These are phyloP conservation scores for Ilex paraguariensis DNA, from an alignment of 305 asterid genomes.

Conservation along the genomic window DNA sequence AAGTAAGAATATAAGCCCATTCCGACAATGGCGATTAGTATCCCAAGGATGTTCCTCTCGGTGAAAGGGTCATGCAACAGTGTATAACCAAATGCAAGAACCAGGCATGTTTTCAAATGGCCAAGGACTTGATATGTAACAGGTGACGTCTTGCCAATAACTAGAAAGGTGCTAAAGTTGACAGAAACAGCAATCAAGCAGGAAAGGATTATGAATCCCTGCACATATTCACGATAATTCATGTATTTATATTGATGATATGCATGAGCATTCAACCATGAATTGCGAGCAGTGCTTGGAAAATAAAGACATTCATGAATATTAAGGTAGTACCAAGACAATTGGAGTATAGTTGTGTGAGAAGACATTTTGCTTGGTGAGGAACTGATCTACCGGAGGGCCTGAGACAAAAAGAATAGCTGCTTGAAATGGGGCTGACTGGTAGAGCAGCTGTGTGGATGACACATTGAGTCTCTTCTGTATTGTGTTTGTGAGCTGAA, in stretches of 20 bases:
- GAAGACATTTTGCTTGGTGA: conserved; percentile 67
- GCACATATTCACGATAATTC: conserved; percentile 8
- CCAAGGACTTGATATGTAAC: conserved; percentile 91
- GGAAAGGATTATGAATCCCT: conserved; percentile 74
- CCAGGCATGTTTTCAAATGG: conserved; percentile 83
- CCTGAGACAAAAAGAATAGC: conserved; percentile 69
- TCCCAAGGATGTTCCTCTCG: conserved; percentile 64
- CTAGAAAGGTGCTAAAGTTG: conserved; percentile 90
- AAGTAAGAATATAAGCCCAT: conserved; percentile 82
- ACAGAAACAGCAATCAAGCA: conserved; percentile 89
- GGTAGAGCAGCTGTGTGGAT: conserved; percentile 75
- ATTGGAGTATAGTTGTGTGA: conserved; percentile 62
- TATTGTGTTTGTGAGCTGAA: conserved; percentile 86
- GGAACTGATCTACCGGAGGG: conserved; percentile 67
- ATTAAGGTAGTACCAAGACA: conserved; percentile 36
- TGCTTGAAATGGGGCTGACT: conserved; percentile 91
- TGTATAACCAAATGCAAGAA: conserved; percentile 80
- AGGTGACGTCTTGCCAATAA: conserved; percentile 91
- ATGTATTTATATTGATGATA: too few species aligned
- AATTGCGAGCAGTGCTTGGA: background rate
- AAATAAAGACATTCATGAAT: background rate
- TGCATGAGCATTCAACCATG: too few species aligned
- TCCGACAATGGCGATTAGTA: conserved; percentile 77
- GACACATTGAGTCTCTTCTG: conserved; percentile 82
- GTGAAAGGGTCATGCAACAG: conserved; percentile 86